Evolutionary conservation across 805 yeast species (phyloP).

Genomic region (Candida germanica): DNA sequence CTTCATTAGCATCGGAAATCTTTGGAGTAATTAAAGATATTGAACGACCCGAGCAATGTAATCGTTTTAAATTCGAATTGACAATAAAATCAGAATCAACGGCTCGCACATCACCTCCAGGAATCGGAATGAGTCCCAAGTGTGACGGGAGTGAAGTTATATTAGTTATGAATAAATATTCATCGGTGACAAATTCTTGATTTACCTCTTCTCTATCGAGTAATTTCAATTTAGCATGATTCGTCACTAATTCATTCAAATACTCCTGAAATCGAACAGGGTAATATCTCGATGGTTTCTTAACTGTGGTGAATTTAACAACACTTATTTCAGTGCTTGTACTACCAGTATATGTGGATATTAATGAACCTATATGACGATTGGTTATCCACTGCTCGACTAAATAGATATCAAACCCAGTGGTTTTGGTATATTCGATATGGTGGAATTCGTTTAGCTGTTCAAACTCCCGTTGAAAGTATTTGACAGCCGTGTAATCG

Average conservation of each 20-base stretch:
- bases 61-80: conserved; percentile 71
- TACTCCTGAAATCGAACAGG: conserved; percentile 54
- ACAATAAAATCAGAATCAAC: conserved; percentile 61
- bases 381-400: conserved; percentile 94
- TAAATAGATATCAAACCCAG: conserved; percentile 84
- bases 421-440: conserved; percentile 45
- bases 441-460: conserved; percentile 34
- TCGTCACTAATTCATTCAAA: conserved; percentile 60
- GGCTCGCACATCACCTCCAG: conserved; percentile 51
- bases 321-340: conserved; percentile 60
- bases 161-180: conserved; percentile 70
- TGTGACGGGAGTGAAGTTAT: conserved; percentile 77
- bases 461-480: conserved; percentile 40
- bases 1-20: conserved; percentile 75
- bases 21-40: conserved; percentile 60
- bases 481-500: conserved; percentile 53
- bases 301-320: conserved; percentile 51
- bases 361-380: conserved; percentile 61
- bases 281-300: conserved; percentile 46
- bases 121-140: conserved; percentile 67
- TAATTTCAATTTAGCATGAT: conserved; percentile 67
- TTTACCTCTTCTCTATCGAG: conserved; percentile 16
- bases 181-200: conserved; percentile 11
- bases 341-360: conserved; percentile 86
- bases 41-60: conserved; percentile 84